phyloP scores from a whole-genome alignment of 176 grass and related monocot genomes.

The Oryza meyeriana region DNA sequence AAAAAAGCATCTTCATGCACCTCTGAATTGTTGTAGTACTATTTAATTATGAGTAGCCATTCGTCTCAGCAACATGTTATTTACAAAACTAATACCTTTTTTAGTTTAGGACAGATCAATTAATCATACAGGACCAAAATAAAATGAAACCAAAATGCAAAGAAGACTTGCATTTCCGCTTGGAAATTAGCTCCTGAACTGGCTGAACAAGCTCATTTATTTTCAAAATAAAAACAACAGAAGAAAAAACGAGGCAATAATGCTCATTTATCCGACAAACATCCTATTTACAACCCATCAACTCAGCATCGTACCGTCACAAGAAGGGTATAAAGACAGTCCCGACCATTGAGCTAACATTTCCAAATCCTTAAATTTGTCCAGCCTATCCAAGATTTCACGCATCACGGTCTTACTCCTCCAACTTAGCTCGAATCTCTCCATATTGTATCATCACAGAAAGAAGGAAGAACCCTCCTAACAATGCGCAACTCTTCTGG shows the following conservation, averaged over 20 bases:
- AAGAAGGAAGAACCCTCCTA: neutral
- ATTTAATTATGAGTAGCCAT: too few relatives aligned
- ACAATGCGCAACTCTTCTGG: neutral
- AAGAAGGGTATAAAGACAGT: neutral
- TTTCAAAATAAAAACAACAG: neutral
- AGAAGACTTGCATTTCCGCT: neutral
- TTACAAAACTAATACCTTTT: too few relatives aligned
- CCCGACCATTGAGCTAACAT: neutral
- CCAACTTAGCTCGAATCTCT: neutral
- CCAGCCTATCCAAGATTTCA: neutral
- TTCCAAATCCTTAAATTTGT: neutral
- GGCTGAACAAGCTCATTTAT: neutral
- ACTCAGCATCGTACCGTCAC: neutral
- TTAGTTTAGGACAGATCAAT: too few relatives aligned
- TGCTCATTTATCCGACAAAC: neutral
- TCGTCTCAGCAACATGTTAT: too few relatives aligned
- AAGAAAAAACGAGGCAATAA: neutral
- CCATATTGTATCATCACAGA: conserved; percentile 15
- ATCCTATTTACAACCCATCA: neutral
- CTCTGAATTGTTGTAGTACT: too few relatives aligned
- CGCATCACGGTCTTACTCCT: neutral
- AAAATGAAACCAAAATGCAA: neutral
- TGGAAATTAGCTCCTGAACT: neutral
- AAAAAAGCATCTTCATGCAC: too few relatives aligned
- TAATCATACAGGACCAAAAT: neutral